Base-by-base conservation (phyloP, 495 filamentous ascomycete species). In the Xylaria bambusicola region DNA sequence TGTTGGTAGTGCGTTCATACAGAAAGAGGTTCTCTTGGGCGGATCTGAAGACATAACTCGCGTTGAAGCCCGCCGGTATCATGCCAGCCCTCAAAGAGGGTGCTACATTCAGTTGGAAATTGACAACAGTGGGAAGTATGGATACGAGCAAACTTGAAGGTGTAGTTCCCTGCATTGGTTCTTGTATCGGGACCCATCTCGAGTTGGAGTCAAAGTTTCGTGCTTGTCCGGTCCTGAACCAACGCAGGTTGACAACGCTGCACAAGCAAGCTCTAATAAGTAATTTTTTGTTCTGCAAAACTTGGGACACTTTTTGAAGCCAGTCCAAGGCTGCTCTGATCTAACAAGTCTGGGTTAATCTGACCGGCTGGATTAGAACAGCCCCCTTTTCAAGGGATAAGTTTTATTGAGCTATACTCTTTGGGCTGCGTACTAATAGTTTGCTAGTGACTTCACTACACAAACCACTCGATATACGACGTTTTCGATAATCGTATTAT, bases 141-240 rank as follows among this genome's bases (percentile, higher is more conserved):
- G 23, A 46, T 36, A 26, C 52, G 56, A 52, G 57, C 41, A 31
- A 52, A 54, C 31, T 56, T 36, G 54, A 27, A 59, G 52, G 56
- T 56, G 61, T 48, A 29, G 52, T 50, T 35, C 29, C 26, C 49
- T 21, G 41, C 41, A 47, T 53, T 18, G 31, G 26, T 44, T 50
- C 53, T 24, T 51, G 3, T 41, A 47, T 62, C 76, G 80, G 92
- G 92, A 91, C 91, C 90, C 93, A 91, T 92, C 89, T 86, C 66
- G 89, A 86, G 90, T 92, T 91, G 89, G 91, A 79, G 85, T 96
- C 92, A 96, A 93, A 92, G 92, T 77, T 86, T 90, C 77, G 92
- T 73, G 83, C 92, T 93, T 94, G 90, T 95, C 91, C 77, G 83
- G 56, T 46, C 54, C 56, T 68, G 67, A 50, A 53, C 36, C 52